Conservation (phyloP, 768 basidiomycete species). For the Nevesoporus exiguus region DNA sequence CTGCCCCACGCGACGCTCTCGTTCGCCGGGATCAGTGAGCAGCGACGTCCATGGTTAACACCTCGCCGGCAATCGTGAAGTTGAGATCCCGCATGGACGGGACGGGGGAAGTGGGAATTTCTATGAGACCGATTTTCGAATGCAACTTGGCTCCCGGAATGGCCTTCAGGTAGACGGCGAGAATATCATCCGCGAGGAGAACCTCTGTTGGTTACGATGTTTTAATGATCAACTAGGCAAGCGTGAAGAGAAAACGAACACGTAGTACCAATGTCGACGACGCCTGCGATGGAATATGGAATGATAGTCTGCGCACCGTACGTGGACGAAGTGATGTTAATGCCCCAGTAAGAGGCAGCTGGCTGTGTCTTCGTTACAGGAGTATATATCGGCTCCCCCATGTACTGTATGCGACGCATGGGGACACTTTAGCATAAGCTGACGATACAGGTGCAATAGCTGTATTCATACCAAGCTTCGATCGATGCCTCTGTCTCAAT, state of each 20-base stretch:
- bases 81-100: slow-evolving; percentile 12
- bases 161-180: slow-evolving; percentile 11
- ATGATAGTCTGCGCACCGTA: slow-evolving; percentile 18
- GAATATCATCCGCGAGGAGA: slow-evolving; percentile 22
- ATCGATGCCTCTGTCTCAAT: slow-evolving; percentile 9
- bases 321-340: slow-evolving; percentile 21
- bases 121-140: slow-evolving; percentile 7
- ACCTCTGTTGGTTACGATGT: slow-evolving; percentile 9
- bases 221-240: neutral
- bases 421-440: neutral
- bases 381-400: slow-evolving; percentile 21
- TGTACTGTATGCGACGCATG: slow-evolving; percentile 11
- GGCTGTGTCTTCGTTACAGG: slow-evolving; percentile 28
- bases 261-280: slow-evolving; percentile 30
- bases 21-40: slow-evolving; percentile 18
- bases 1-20: slow-evolving; percentile 18
- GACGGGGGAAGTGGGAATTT: slow-evolving; percentile 16
- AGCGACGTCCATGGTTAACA: slow-evolving; percentile 18
- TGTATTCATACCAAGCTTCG: no score
- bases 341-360: slow-evolving; percentile 27
- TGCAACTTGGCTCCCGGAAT: slow-evolving; percentile 16
- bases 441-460: neutral
- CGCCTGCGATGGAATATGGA: slow-evolving; percentile 22
- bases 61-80: slow-evolving; percentile 9
- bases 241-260: slow-evolving; percentile 2